A percentile compares a stretch with the other conserved stretches of the same genome.
These are phyloP conservation scores for Cystobasidiaceae sp. DNA, from an alignment of 1,284 basidiomycete genomes.

Conservation along the genomic window DNA sequence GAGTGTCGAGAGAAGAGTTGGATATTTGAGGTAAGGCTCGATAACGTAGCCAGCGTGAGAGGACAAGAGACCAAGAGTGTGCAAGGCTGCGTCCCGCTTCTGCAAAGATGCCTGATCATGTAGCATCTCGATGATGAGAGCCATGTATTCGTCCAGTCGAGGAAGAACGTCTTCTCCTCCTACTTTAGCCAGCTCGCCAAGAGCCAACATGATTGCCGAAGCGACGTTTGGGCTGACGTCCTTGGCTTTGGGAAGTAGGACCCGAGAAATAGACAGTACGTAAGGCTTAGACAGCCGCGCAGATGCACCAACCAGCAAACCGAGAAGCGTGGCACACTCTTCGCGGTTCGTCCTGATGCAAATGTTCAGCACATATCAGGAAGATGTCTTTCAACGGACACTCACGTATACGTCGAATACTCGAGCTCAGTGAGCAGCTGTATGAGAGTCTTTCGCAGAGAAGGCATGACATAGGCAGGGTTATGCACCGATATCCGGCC, in stretches of 20 bases:
- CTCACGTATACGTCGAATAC: conserved; percentile 83
- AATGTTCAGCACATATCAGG: too few relatives aligned
- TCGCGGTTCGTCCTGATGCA: conserved; percentile 77
- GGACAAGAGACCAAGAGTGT: conserved; percentile 90
- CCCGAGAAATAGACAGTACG: conserved; percentile 89
- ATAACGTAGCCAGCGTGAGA: conserved; percentile 95
- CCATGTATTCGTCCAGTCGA: conserved; percentile 80
- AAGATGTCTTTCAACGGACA: conserved; percentile 17
- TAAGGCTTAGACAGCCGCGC: conserved; percentile 94
- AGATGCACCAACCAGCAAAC: conserved; percentile 80
- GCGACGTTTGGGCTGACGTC: conserved; percentile 82
- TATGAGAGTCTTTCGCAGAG: conserved; percentile 88
- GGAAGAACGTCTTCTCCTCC: conserved; percentile 86
- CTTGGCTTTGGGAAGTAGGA: conserved; percentile 80
- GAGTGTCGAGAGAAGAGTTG: conserved; percentile 79
- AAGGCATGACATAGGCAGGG: conserved; percentile 98
- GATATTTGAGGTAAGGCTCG: conserved; percentile 82
- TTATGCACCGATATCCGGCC: conserved; percentile 93
- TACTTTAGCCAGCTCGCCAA: conserved; percentile 89
- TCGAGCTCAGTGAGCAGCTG: conserved; percentile 96
- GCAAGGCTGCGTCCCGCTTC: conserved; percentile 89
- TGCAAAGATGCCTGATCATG: conserved; percentile 71
- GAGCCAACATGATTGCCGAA: conserved; percentile 85
- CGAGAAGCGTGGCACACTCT: conserved; percentile 82
- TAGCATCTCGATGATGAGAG: conserved; percentile 80